phyloP scores from a whole-genome alignment of 179 eudicot species.

The Nepenthes alata region DNA sequence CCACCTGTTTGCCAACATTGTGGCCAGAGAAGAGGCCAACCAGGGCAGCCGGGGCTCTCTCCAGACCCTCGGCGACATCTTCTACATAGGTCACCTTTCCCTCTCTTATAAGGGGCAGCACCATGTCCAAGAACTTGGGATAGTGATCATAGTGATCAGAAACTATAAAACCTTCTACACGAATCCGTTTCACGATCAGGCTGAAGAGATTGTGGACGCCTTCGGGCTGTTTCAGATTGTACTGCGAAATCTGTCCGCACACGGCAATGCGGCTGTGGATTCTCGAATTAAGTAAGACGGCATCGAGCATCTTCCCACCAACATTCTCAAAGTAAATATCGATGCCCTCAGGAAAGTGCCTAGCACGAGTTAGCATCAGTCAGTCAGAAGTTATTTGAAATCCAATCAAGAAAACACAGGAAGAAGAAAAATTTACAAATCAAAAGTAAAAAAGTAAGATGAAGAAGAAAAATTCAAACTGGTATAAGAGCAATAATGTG shows the following conservation, averaged over 20 bases:
- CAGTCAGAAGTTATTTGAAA: too few species aligned
- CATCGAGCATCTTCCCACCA: conserved; percentile 21
- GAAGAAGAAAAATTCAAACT: too few species aligned
- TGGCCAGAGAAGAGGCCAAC: conserved; percentile 7
- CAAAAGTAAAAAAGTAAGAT: too few species aligned
- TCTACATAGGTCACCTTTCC: conserved; percentile 7
- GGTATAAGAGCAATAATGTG: too few species aligned
- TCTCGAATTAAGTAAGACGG: conserved; percentile 7
- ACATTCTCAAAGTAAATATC: conserved; percentile 68
- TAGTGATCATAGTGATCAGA: neutral
- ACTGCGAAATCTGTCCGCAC: conserved; percentile 8
- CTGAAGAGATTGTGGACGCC: conserved; percentile 5
- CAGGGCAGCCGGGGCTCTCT: conserved; percentile 10
- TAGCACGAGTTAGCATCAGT: neutral
- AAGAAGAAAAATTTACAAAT: too few species aligned
- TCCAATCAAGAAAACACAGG: too few species aligned
- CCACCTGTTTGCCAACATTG: conserved; percentile 11
- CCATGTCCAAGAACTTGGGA: conserved; percentile 10
- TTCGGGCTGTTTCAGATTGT: conserved; percentile 8
- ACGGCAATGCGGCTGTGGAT: conserved; percentile 8
- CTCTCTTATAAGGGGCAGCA: conserved; percentile 6
- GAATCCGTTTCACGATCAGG: conserved; percentile 3
- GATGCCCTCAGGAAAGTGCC: conserved; percentile 42
- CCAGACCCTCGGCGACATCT: conserved; percentile 6
- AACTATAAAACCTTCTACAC: conserved; percentile 4